Evolutionary conservation across 768 basidiomycete species (phyloP).

Genomic region (Daedalea quercina): DNA sequence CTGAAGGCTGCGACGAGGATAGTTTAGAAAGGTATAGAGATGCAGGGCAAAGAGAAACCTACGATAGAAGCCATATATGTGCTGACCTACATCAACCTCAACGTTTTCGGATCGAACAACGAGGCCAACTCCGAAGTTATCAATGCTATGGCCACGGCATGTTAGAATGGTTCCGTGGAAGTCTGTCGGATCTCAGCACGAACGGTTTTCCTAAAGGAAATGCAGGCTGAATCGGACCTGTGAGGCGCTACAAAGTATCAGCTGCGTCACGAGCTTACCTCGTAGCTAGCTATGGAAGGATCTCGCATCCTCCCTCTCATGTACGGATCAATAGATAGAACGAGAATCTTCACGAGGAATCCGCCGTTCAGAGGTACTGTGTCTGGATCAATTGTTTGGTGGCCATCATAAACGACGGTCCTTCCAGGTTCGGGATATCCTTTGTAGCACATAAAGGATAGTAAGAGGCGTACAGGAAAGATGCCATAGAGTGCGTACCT

Average conservation of each 20-base stretch:
- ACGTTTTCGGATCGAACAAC: slow-evolving; percentile 21
- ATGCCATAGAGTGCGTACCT: slow-evolving; percentile 15
- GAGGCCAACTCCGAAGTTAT: slow-evolving; percentile 19
- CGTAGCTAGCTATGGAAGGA: slow-evolving; percentile 9
- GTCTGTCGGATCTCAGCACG: no score
- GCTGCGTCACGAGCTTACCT: slow-evolving; percentile 6
- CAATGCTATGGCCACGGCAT: slow-evolving; percentile 9
- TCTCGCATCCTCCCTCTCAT: slow-evolving; percentile 15
- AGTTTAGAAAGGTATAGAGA: slow-evolving; percentile 26
- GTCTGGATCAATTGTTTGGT: slow-evolving; percentile 22
- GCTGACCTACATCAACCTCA: slow-evolving; percentile 16
- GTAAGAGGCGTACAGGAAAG: background rate
- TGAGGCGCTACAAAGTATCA: no score
- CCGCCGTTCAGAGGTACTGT: slow-evolving; percentile 21
- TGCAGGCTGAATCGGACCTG: background rate
- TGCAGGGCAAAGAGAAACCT: slow-evolving; percentile 28
- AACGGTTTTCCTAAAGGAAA: background rate
- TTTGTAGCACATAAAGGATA: background rate
- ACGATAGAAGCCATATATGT: slow-evolving; percentile 19
- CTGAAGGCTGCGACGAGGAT: slow-evolving; percentile 28
- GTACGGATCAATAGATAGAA: slow-evolving; percentile 17
- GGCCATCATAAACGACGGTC: slow-evolving; percentile 20
- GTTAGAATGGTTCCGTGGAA: background rate
- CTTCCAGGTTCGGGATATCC: slow-evolving; percentile 25
- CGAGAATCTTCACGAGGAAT: slow-evolving; percentile 22